These are phyloP conservation scores for Cladobotryum mycophilum DNA, from an alignment of 2,329 filamentous ascomycete genomes.

Conservation along the genomic window DNA sequence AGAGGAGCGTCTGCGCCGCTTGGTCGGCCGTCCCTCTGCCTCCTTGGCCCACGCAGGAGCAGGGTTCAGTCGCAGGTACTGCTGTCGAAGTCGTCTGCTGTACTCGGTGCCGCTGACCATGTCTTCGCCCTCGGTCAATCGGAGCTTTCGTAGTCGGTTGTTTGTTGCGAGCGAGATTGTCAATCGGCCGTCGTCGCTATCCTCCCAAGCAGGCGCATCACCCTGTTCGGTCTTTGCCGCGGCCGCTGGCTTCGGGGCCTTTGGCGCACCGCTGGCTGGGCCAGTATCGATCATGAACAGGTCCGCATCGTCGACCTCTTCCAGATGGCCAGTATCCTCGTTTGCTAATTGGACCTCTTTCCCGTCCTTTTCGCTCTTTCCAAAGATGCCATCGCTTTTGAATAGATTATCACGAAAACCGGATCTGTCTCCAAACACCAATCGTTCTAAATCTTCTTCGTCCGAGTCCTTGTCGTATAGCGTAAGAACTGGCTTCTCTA, in stretches of 20 bases:
- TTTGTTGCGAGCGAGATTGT: slow-evolving; percentile 74
- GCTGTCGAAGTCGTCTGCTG: slow-evolving; percentile 67
- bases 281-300: slow-evolving; percentile 79
- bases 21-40: slow-evolving; percentile 43
- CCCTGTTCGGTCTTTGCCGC: slow-evolving; percentile 18
- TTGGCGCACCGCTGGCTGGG: slow-evolving; percentile 34
- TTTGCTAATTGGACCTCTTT: slow-evolving; percentile 30
- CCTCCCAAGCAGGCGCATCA: slow-evolving; percentile 70
- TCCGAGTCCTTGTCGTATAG: slow-evolving; percentile 66
- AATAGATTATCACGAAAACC: slow-evolving; percentile 74
- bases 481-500: slow-evolving; percentile 13
- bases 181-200: slow-evolving; percentile 90
- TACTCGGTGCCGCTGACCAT: slow-evolving; percentile 84
- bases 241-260: slow-evolving; percentile 21
- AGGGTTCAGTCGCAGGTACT: slow-evolving; percentile 59
- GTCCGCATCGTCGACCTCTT: slow-evolving; percentile 66
- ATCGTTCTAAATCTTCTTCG: slow-evolving; percentile 77
- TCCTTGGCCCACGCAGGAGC: slow-evolving; percentile 54
- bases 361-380: slow-evolving; percentile 29
- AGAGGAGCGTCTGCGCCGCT: slow-evolving; percentile 47
- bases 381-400: slow-evolving; percentile 38
- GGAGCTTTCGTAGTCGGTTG: slow-evolving; percentile 73
- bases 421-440: slow-evolving; percentile 83
- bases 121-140: slow-evolving; percentile 76
- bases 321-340: slow-evolving; percentile 47